phyloP scores from a whole-genome alignment of 148 eudicot species.

The Fagopyrum esculentum region DNA sequence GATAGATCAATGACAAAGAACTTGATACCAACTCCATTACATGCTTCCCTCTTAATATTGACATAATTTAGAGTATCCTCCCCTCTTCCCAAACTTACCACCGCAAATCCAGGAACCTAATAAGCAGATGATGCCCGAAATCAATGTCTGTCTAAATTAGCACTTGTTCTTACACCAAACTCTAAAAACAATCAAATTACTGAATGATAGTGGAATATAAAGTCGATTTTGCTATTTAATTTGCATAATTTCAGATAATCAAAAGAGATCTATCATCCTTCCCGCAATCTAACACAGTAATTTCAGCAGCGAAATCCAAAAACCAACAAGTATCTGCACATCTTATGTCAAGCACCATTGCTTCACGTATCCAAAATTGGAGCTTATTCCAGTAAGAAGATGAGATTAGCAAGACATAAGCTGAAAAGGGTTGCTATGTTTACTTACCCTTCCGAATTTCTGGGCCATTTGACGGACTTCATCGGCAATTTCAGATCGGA shows the following conservation, averaged over 20 bases:
- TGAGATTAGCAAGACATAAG: neutral
- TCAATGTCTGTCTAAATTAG: neutral
- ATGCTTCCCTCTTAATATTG: slow-evolving; percentile 86
- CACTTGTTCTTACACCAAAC: neutral
- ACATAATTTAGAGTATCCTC: slow-evolving; percentile 91
- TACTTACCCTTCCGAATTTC: slow-evolving; percentile 48
- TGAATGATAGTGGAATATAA: neutral
- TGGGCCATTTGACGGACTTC: slow-evolving; percentile 62
- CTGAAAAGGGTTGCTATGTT: neutral
- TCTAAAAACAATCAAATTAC: neutral
- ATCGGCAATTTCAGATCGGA: slow-evolving; percentile 74
- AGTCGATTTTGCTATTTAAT: neutral
- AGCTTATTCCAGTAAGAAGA: neutral
- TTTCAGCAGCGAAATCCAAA: no score
- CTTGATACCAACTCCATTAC: slow-evolving; percentile 91
- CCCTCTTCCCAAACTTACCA: slow-evolving; percentile 69
- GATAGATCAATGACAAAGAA: slow-evolving; percentile 64
- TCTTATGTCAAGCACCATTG: neutral
- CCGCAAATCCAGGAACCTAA: slow-evolving; percentile 94
- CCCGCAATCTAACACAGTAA: no score
- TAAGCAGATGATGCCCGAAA: neutral
- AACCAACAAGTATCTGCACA: neutral
- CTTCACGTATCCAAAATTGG: neutral
- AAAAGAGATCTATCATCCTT: neutral
- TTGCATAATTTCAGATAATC: neutral